Base-by-base conservation (phyloP, 805 yeast species). In the Torulaspora delbrueckii region DNA sequence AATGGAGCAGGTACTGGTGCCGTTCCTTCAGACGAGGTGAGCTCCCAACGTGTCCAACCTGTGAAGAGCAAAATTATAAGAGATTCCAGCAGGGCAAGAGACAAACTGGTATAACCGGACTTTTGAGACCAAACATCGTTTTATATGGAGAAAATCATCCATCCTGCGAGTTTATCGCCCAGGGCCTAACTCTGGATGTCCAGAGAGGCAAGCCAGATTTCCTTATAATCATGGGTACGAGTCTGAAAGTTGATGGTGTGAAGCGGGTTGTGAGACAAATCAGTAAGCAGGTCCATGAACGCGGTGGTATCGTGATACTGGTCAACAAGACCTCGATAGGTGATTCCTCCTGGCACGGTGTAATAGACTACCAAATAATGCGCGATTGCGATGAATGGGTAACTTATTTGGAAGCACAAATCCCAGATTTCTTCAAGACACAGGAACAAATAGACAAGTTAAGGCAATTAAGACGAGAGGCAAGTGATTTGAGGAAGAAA, bases 81-180 rank as follows among this genome's bases (percentile, higher is more conserved):
- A 71, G 96, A 38, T 68, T 75, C 10, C 71, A 70, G 46, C 65
- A 72, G 13, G 98, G 98, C 3, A 89, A 89, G 63, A 67, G 99
- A 45, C 62, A 77, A 7, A 79, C 85, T 1, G 83, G 86, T 0
- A 70, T 71, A 35, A 77, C 83, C 4, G 99, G 99, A 0, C 66
- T 79, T 22, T 68, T 93, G 36, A 74, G 96, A 46, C 99, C 99
- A 4, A 84, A 84, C 57, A 89, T 91, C 47, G 96, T 91, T 1
- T 72, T 91, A 18, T 91, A 91, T 63, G 97, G 97, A 1, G 98
- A 91, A 60, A 82, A 89, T 57, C 98, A 91, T 65, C 96, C 96
- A 1, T 79, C 80, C 51, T 81, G 89, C 4, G 96, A 87, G 50
- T 67, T 73, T n/a, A 79, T 91, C 34, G 84, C 95, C 2, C 74